A percentile compares a stretch with the other conserved stretches of the same genome.
These are phyloP conservation scores for Durio zibethinus DNA, from an alignment of 345 rosid genomes.

Conservation along the genomic window DNA sequence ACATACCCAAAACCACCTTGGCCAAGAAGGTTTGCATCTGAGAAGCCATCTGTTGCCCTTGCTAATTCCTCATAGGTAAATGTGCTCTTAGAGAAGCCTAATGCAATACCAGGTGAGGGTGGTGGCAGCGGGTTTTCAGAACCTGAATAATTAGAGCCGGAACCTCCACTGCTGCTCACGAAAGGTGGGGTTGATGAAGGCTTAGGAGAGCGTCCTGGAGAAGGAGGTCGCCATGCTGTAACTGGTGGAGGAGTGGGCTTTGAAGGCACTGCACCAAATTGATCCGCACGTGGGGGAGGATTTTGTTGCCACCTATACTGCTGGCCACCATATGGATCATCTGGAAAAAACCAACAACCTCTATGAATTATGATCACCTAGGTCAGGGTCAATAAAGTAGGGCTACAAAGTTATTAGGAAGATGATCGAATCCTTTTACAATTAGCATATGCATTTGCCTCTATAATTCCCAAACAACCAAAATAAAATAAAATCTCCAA, in stretches of 20 bases:
- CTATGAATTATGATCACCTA: neutral
- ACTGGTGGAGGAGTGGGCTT: constrained; percentile 33
- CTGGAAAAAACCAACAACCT: constrained; percentile 33
- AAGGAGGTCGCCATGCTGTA: neutral
- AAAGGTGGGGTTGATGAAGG: constrained; percentile 15
- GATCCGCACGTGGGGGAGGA: constrained; percentile 46
- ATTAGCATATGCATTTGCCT: neutral
- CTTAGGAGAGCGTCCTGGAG: neutral
- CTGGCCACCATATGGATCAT: constrained; percentile 46
- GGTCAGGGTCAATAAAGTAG: neutral
- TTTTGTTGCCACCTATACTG: constrained; percentile 67
- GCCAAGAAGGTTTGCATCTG: constrained; percentile 40
- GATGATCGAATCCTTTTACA: neutral
- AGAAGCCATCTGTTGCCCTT: constrained; percentile 42
- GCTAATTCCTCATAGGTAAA: constrained; percentile 39
- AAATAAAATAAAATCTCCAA: neutral
- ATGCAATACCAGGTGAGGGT: constrained; percentile 45
- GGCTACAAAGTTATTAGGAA: neutral
- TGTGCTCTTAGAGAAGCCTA: constrained; percentile 56
- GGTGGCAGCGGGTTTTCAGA: constrained; percentile 32
- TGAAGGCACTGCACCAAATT: constrained; percentile 25
- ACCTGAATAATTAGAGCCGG: constrained; percentile 17
- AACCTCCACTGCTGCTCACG: constrained; percentile 12
- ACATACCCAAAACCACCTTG: constrained; percentile 53
- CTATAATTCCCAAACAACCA: neutral